A percentile compares a stretch with the other conserved stretches of the same genome.
Evolutionary conservation across 1,139 yeast genomes (phyloP).

Genomic region (Taphrina betulina): DNA sequence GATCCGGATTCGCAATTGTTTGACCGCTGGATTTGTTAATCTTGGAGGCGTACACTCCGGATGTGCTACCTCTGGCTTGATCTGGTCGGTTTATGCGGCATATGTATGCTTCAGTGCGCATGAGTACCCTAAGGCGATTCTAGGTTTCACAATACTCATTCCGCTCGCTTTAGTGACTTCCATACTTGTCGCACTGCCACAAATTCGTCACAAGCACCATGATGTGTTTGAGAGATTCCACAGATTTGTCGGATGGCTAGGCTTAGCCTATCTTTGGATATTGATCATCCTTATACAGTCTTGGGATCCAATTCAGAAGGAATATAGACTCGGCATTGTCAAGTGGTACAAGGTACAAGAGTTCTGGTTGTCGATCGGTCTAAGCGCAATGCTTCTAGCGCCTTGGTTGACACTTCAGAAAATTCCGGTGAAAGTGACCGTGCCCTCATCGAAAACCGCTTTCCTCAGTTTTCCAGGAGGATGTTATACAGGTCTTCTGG

Average conservation of each 20-base stretch:
- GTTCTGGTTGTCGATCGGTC: conserved; percentile 19
- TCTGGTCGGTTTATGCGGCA: conserved; percentile 25
- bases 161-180: conserved; percentile 24
- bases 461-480: conserved; percentile 29
- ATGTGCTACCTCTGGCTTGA: conserved; percentile 24
- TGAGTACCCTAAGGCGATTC: conserved; percentile 16
- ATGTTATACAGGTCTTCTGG: conserved; percentile 26
- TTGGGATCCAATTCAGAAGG: conserved; percentile 1
- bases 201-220: conserved; percentile 23
- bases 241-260: conserved; percentile 29
- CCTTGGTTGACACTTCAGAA: conserved; percentile 27
- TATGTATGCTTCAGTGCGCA: conserved; percentile 10
- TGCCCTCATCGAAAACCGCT: conserved; percentile 26
- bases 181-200: conserved; percentile 23
- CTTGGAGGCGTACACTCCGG: conserved; percentile 31
- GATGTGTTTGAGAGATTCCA: conserved; percentile 23
- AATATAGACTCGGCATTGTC: conserved; percentile 3
- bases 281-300: conserved; percentile 23
- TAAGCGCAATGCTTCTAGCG: conserved; percentile 20
- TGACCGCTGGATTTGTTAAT: conserved; percentile 20
- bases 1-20: conserved; percentile 15
- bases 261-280: conserved; percentile 24
- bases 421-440: conserved; percentile 19
- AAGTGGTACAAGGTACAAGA: conserved; percentile 4
- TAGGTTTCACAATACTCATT: conserved; percentile 16